phyloP scores from a whole-genome alignment of 305 asterid species.

The Fraxinus paxiana region DNA sequence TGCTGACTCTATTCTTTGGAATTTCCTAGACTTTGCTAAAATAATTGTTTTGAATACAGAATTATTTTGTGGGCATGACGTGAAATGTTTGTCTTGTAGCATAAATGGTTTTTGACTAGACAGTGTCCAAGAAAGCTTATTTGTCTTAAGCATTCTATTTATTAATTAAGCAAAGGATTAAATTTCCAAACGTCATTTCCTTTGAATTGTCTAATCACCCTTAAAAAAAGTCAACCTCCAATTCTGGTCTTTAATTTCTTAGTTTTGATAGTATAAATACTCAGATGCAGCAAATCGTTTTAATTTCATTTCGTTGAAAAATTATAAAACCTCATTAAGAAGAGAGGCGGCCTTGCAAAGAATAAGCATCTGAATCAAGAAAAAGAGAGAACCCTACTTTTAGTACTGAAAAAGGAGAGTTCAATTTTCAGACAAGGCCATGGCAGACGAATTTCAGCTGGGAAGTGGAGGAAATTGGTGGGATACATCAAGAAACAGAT shows the following conservation, averaged over 20 bases:
- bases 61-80: conserved; percentile 34
- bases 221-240: conserved; percentile 68
- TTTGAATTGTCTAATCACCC: conserved; percentile 61
- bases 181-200: conserved; percentile 35
- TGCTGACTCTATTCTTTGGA: neutral
- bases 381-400: neutral
- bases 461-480: conserved; percentile 79
- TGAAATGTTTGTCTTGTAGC: conserved; percentile 51
- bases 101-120: conserved; percentile 52
- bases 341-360: conserved; percentile 21
- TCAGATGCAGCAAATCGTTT: conserved; percentile 45
- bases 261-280: conserved; percentile 54
- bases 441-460: conserved; percentile 82
- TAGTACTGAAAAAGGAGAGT: neutral
- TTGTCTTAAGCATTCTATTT: conserved; percentile 14
- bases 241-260: conserved; percentile 40
- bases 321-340: neutral
- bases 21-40: neutral
- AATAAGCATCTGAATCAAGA: conserved; percentile 24
- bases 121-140: conserved; percentile 27
- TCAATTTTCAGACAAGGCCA: conserved; percentile 20
- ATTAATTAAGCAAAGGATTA: conserved; percentile 31
- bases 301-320: conserved; percentile 41
- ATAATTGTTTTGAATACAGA: neutral
- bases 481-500: conserved; percentile 60